Base-by-base conservation (phyloP, 2,329 filamentous ascomycete species). In the Fusarium metavorans region DNA sequence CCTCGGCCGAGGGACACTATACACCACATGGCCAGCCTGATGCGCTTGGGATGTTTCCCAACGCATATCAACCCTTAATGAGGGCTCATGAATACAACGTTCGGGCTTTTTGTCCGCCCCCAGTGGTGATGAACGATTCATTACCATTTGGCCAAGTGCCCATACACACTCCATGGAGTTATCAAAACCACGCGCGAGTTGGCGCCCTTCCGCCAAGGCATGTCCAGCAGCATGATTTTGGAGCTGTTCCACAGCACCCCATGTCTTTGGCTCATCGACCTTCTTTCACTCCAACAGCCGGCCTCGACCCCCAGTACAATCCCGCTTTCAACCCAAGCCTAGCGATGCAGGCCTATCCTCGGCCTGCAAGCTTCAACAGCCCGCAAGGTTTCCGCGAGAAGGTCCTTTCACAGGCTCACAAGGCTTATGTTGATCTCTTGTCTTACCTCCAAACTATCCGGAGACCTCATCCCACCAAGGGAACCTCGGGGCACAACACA, bases 391-490 rank as follows among this genome's bases (percentile, higher is more conserved):
- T 94, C 79, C 92, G 91, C 73, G 93, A 95, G 73, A 92, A 90
- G 72, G 89, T 90, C 3, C 83, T 95, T 27, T 85, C 88, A 16
- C 92, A 91, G 83, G 93, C 93, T n/a, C 92, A 95, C 80, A 87
- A 88, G 74, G 89, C 92, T 35, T 95, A 95, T 81, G 86, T 93
- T 57, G 92, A 94, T 72, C 87, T 96, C 9, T 84, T 95, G 5
- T 84, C 90, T 11, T 90, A 90, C 73, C 85, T 94, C 8, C 90
- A 93, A 70, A 87, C 90, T 62, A 86, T 85, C 23, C 91, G 90
- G 67, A 91, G 87, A 76, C 81, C 84, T 2, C 83, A 83, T 11
- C 80, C 84, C 20, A 79, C 80, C 20, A 85, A 84, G 70, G 79
- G 80, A 23, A 80, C 81, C 27, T 81, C 83, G 45, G 80, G 81